phyloP scores from a whole-genome alignment of 768 basidiomycete species.

The Peribolospora kevripleyi region DNA sequence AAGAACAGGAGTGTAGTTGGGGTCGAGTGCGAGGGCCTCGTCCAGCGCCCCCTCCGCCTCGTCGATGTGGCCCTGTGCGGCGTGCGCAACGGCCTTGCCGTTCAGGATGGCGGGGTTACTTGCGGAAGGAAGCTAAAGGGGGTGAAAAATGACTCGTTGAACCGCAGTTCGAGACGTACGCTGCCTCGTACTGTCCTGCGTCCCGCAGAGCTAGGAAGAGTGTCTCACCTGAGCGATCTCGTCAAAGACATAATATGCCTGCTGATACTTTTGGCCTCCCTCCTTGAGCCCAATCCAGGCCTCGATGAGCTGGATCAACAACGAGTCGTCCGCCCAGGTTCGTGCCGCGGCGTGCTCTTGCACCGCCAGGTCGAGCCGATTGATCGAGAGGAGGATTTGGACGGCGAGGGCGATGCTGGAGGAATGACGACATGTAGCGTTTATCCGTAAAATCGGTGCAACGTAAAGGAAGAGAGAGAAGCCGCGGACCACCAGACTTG shows the following conservation, averaged over 20 bases:
- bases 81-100: not conserved
- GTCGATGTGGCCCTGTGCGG: not conserved
- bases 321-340: constrained; percentile 21
- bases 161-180: no score
- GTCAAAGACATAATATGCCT: not conserved
- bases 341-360: constrained; percentile 19
- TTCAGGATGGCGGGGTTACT: not conserved
- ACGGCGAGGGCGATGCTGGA: constrained; percentile 20
- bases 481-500: not conserved
- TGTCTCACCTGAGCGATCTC: not conserved
- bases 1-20: not conserved
- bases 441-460: not conserved
- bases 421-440: not conserved
- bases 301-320: constrained; percentile 21
- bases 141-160: no score
- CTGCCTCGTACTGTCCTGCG: no score
- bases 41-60: not conserved
- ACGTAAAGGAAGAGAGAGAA: no score
- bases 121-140: not conserved
- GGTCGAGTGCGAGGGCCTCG: not conserved
- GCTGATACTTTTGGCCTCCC: not conserved
- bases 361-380: constrained; percentile 20
- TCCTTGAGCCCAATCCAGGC: constrained; percentile 19
- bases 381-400: constrained; percentile 19
- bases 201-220: no score